Evolutionary conservation across 208 protist genomes (phyloP), one percentile per base, ranked within the genome.

Genomic region (Trypanosoma caninum): DNA sequence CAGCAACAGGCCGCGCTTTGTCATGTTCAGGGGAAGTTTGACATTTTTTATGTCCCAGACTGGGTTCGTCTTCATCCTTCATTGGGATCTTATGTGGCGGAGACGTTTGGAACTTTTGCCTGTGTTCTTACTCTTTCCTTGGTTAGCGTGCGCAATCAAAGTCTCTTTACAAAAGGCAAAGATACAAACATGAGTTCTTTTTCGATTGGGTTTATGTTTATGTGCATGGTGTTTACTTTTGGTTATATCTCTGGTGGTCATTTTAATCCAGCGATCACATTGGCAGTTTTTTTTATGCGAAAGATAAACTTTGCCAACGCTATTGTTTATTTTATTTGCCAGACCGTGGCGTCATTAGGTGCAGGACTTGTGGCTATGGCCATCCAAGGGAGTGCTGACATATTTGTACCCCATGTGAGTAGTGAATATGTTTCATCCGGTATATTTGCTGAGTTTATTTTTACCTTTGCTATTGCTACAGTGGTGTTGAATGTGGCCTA

Each of bases 201-300:
- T 20, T 75, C 84, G 0, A 91, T 89, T 45, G 87, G 87, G 48
- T 88, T 94, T 65, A 89, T 94, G 80, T 79, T 94, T 47, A 86
- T 74, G 45, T 70, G 72, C 22, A 87, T 91, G 74, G 80, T 94
- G 23, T 91, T 91, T 59, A 87, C 76, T 30, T 87, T 94, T 54
- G 81, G 74, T 30, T 94, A 94, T 76, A 77, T 94, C 56, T 84
- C 76, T 22, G 78, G 82, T 30, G 78, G 77, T 1, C 87, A 94
- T 71, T 84, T 94, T 60, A 94, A 94, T 69, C 87, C 87, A 23
- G 84, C 87, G 59, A 72, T 94, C 34, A 87, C 87, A 9, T 40
- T 94, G 11, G 74, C 87, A 37, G 79, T 89, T 18, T 84, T 89
- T 59, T 64, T 94, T 1, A 53, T 84, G 25, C 80, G 76, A 8